Evolutionary conservation across 768 basidiomycete genomes (phyloP), one percentile per base, ranked within the genome.

Genomic region (Hortiboletus flavorubellus): DNA sequence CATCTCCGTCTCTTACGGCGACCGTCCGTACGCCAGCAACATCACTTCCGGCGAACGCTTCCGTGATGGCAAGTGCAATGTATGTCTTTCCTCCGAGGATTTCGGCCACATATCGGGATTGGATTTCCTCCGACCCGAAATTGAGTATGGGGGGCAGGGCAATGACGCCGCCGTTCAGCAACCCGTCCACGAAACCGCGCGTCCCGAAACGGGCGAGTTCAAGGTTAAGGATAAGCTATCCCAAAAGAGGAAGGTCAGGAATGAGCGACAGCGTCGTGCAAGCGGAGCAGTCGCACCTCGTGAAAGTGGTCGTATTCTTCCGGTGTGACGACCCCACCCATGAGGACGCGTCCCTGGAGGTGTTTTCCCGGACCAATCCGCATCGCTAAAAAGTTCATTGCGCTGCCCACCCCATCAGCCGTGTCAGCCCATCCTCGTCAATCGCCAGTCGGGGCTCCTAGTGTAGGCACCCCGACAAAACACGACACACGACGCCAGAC

Each of bases 251-350:
- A 38, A 26, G 14, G 14, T 38, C 45, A 16, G 21, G 40, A n/a
- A 23, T 60, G 47, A 54, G 54, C 46, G 16, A 33, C 7, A 21
- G 14, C 12, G 6, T 5, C 6, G 16, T 23, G 2, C 42, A 34
- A 38, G 14, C 26, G 26, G 33, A n/a, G 57, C 63, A 11, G 56
- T 14, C 16, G 34, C 53, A 86, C 88, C 77, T 92, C 95, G 65
- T 97, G 88, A 79, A 98, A 98, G 66, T 95, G 94, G 70, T 97
- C 91, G 63, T 89, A 98, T 55, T 88, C 83, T 66, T 95, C 92
- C 7, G 92, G 87, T 59, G 82, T 83, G 40, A 95, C 85, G 26
- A 87, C 65, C 4, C 93, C 95, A 49, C 81, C 84, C 80, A 93
- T 86, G 26, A 98, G 75, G 33, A 77, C 81, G 21, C 83, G 77